These are phyloP conservation scores for Trichoderma sp. DNA, from an alignment of 2,329 filamentous ascomycete genomes.

Conservation along the genomic window DNA sequence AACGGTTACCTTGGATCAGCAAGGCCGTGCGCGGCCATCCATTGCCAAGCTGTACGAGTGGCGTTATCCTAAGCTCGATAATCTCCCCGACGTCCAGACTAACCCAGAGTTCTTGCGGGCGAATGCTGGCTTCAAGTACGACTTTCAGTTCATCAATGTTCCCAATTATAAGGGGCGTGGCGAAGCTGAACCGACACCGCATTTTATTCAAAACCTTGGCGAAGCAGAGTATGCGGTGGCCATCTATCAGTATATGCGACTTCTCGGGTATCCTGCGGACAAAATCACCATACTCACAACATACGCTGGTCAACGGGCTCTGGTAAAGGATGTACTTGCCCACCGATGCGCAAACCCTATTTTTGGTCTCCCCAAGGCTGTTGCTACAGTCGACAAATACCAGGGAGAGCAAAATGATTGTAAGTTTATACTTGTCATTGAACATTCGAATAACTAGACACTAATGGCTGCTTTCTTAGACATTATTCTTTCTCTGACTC, in stretches of 20 bases:
- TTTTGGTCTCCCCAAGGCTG: constrained; percentile 84
- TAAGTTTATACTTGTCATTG: constrained; percentile 49
- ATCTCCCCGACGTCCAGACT: constrained; percentile 71
- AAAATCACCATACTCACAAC: constrained; percentile 89
- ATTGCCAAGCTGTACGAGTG: constrained; percentile 90
- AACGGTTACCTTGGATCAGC: constrained; percentile 83
- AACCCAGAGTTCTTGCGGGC: constrained; percentile 71
- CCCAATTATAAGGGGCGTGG: constrained; percentile 88
- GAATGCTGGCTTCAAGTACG: constrained; percentile 88
- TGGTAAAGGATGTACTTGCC: constrained; percentile 81
- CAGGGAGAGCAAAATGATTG: constrained; percentile 99
- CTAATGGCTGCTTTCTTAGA: constrained; percentile 51
- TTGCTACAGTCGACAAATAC: constrained; percentile 97
- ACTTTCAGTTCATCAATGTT: constrained; percentile 97
- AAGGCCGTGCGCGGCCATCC: constrained; percentile 83
- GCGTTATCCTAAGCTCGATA: constrained; percentile 80
- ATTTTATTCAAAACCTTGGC: constrained; percentile 94
- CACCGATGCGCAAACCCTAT: constrained; percentile 82
- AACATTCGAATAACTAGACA: constrained; percentile 24
- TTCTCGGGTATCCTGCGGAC: constrained; percentile 82
- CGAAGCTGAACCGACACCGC: constrained; percentile 84
- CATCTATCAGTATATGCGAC: constrained; percentile 93
- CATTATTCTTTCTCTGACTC: constrained; percentile 87
- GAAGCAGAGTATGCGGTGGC: constrained; percentile 97
- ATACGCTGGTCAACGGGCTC: constrained; percentile 85